These are phyloP conservation scores for Silene latifolia DNA, from an alignment of 148 eudicot genomes.

Conservation along the genomic window DNA sequence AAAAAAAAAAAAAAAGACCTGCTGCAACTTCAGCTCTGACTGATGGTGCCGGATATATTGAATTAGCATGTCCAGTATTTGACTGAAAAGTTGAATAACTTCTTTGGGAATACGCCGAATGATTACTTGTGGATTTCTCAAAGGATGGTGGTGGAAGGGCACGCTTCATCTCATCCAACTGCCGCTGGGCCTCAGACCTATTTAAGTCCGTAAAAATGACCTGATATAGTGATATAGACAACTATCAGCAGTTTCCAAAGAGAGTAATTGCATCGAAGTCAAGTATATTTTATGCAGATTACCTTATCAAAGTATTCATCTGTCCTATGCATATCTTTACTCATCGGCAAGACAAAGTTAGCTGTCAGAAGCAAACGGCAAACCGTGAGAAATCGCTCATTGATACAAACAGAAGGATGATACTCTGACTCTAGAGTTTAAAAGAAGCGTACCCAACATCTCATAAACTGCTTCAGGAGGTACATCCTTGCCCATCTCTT, in stretches of 20 bases:
- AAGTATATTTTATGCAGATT: background rate
- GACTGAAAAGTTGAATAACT: conserved; percentile 18
- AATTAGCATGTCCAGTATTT: conserved; percentile 10
- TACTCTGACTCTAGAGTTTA: background rate
- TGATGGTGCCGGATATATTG: conserved; percentile 19
- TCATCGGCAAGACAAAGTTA: conserved; percentile 55
- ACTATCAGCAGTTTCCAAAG: conserved; percentile 9
- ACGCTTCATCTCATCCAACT: conserved; percentile 48
- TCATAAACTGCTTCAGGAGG: conserved; percentile 50
- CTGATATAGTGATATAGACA: conserved; percentile 28
- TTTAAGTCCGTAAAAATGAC: conserved; percentile 45
- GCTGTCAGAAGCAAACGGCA: conserved; percentile 32
- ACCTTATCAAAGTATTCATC: conserved; percentile 74
- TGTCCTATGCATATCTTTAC: conserved; percentile 51
- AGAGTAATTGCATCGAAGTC: background rate
- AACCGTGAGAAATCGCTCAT: background rate
- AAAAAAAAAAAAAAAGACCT: conserved; percentile 7
- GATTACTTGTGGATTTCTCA: conserved; percentile 9
- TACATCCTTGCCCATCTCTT: conserved; percentile 61
- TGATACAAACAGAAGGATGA: background rate
- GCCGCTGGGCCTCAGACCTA: conserved; percentile 39
- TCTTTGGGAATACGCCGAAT: conserved; percentile 28
- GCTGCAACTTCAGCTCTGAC: conserved; percentile 13
- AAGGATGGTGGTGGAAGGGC: conserved; percentile 9
- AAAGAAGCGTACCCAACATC: conserved; percentile 48